Conservation (phyloP, 2,329 filamentous ascomycete genomes). For the Huntiella savannae region DNA sequence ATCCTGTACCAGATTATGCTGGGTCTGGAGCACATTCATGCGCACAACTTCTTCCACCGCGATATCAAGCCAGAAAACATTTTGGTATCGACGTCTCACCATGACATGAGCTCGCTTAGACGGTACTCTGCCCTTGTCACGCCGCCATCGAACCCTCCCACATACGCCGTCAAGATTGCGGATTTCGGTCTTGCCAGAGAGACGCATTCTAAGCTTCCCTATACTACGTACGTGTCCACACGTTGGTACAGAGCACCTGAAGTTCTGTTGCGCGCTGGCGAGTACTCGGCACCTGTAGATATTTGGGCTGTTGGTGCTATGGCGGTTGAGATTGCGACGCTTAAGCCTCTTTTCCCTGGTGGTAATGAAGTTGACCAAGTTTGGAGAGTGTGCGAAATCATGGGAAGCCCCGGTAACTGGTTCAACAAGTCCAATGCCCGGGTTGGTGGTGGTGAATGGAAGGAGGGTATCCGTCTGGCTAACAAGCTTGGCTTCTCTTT, state of each 20-base stretch:
- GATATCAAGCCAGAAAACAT: conserved; percentile 99
- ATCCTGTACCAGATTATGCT: conserved; percentile 94
- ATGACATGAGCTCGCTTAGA: conserved; percentile 68
- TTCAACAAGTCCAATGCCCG: conserved; percentile 75
- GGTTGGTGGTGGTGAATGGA: conserved; percentile 93
- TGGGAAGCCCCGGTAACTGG: conserved; percentile 97
- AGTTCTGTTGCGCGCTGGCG: conserved; percentile 77
- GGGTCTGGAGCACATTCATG: conserved; percentile 90
- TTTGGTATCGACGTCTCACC: conserved; percentile 71
- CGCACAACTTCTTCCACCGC: conserved; percentile 93
- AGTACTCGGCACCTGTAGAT: conserved; percentile 94
- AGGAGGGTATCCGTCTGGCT: conserved; percentile 77
- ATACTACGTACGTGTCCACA: conserved; percentile 96
- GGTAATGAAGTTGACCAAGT: conserved; percentile 98
- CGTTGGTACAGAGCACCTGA: conserved; percentile 96
- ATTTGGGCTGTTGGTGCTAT: conserved; percentile 98
- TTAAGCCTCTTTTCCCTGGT: conserved; percentile 92
- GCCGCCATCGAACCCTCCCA: conserved; percentile 79
- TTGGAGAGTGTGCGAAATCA: conserved; percentile 96
- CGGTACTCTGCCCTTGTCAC: conserved; percentile 87
- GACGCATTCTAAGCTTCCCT: conserved; percentile 87
- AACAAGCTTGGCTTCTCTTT: conserved; percentile 97
- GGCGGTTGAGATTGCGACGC: conserved; percentile 90
- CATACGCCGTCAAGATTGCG: conserved; percentile 94
- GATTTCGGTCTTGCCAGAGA: conserved; percentile 96